Percentiles rank a stretch among this genome's conserved stretches.
phyloP scores from a whole-genome alignment of 345 rosid genomes.

The Eucalyptus polybractea region DNA sequence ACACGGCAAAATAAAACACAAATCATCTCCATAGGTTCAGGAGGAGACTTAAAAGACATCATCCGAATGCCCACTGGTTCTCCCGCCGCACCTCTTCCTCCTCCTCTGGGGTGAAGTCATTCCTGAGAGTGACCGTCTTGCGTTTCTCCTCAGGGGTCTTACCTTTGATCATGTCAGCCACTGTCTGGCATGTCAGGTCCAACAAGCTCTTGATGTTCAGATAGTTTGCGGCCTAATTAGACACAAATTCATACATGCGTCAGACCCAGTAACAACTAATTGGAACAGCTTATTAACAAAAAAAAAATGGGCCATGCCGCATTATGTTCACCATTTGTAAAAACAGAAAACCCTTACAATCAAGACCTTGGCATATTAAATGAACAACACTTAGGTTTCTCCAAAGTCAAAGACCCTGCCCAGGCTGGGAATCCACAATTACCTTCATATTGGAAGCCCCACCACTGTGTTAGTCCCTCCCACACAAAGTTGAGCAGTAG shows the following conservation, averaged over 20 bases:
- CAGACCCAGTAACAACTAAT: neutral
- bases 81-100: slow-evolving; percentile 18
- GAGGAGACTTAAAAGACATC: neutral
- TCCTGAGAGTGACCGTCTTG: slow-evolving; percentile 40
- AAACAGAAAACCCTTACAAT: neutral
- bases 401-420: neutral
- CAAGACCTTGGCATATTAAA: neutral
- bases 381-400: no score
- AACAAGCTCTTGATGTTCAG: slow-evolving; percentile 28
- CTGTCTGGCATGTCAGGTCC: slow-evolving; percentile 40
- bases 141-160: slow-evolving; percentile 40
- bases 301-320: neutral
- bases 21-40: neutral
- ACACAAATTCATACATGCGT: neutral
- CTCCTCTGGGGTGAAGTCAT: slow-evolving; percentile 44
- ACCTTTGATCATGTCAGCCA: slow-evolving; percentile 51
- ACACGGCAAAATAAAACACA: neutral
- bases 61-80: slow-evolving; percentile 59
- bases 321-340: neutral
- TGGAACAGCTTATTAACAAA: neutral
- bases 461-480: neutral
- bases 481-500: neutral
- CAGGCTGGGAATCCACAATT: neutral
- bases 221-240: slow-evolving; percentile 45
- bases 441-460: neutral